Base-by-base conservation (phyloP, 495 filamentous ascomycete genomes). In the Hyaloscypha variabilis region DNA sequence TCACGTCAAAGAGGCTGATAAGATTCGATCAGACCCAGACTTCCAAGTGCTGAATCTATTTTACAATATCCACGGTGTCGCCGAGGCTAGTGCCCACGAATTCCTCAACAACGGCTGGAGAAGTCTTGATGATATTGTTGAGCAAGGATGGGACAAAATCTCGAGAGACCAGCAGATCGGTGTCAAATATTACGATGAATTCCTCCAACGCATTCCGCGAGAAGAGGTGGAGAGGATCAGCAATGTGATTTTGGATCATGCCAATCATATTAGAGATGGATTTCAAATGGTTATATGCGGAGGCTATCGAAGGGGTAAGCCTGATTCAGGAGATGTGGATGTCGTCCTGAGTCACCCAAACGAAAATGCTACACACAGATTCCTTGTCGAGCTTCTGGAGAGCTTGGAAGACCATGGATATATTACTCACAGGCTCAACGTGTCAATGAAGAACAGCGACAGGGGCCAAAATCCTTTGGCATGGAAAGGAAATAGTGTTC, bases 161-260 rank as follows among this genome's bases (percentile, higher is more conserved):
- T 88, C 81, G 0, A 84, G 93, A 19, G 90, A 90, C 2, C 94
- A 96, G 74, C 93, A 98, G 73, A 96, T 99, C 54, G 95, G 95
- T 0, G 75, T 98, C n/a, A 98, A 98, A 73, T 97, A 88, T 74
- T 97, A 94, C 73, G 91, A 96, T 53, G 95, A 98, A 60, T 90
- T 99, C 52, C 80, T 84, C 36, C 73, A 80, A 24, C 84, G 83
- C 34, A 90, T 99, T 21, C 83, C 93, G 1, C 83, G 94, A 2
- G 53, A 60, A 0, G 94, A 99, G 71, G 88, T 92, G 3, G 89
- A 92, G 69, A 63, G 71, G 0, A 97, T 97, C 63, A 85, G 82
- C 0, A 64, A 70, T 4, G 79, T 80, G 10, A 81, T 98, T 42
- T 79, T 84, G 3, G 67, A 75, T 2, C 87, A 94, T 69, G 93